Evolutionary conservation across 1,139 yeast genomes (phyloP).

Genomic region (Geotrichum europaeum): DNA sequence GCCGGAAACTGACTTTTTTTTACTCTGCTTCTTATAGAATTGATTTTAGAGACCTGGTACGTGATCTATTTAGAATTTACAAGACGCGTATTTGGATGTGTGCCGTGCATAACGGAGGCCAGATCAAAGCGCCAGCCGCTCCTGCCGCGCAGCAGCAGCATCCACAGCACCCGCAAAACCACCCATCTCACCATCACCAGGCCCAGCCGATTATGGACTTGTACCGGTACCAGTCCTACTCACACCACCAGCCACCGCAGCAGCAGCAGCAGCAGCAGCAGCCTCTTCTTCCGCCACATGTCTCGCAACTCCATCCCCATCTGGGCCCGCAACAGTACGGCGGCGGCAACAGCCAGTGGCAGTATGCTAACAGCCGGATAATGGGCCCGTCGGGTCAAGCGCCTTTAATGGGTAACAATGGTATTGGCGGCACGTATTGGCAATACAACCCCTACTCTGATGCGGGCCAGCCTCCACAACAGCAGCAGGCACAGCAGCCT

Average conservation of each 20-base stretch:
- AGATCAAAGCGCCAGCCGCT: neutral
- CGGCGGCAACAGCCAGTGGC: neutral
- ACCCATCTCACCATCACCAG: neutral
- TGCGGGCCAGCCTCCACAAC: neutral
- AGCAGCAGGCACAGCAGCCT: neutral
- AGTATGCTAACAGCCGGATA: neutral
- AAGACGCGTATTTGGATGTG: conserved; percentile 98
- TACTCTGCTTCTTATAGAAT: conserved; percentile 78
- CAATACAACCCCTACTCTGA: neutral
- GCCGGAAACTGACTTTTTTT: conserved; percentile 86
- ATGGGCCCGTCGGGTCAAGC: neutral
- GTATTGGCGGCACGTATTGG: neutral
- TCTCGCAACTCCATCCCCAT: neutral
- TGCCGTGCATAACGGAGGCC: conserved; percentile 46
- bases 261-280: neutral
- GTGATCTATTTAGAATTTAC: conserved; percentile 86
- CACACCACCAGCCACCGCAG: neutral
- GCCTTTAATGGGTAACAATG: neutral
- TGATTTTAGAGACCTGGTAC: conserved; percentile 86
- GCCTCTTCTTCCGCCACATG: neutral
- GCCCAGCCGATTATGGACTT: neutral
- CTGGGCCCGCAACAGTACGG: neutral
- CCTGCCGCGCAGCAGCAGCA: neutral
- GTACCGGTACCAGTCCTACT: neutral
- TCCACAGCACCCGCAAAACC: neutral